Conservation (phyloP, 2,329 filamentous ascomycete genomes). For the Ilyonectria sp. region DNA sequence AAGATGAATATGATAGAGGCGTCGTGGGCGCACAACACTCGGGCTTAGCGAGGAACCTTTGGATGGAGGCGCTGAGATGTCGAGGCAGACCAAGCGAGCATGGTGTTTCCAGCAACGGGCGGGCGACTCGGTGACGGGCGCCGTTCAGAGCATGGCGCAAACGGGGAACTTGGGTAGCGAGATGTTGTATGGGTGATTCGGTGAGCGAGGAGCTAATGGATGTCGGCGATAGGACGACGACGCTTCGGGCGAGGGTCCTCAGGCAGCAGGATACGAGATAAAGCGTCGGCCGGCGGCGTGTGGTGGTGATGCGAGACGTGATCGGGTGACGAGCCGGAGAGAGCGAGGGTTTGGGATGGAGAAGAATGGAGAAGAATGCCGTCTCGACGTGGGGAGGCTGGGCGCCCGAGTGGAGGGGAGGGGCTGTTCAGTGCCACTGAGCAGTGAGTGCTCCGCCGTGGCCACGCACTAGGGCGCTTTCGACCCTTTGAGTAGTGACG, state of each 20-base stretch:
- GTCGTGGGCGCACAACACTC: constrained; percentile 31
- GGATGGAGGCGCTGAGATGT: constrained; percentile 21
- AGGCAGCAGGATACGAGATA: neutral
- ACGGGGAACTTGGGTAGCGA: constrained; percentile 6
- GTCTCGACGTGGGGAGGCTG: constrained; percentile 35
- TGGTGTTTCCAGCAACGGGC: constrained; percentile 30
- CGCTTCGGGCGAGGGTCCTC: neutral
- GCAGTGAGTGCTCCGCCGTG: constrained; percentile 13
- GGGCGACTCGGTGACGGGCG: constrained; percentile 22
- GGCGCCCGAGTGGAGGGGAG: constrained; percentile 28
- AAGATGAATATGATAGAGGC: neutral
- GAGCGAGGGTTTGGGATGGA: constrained; percentile 24
- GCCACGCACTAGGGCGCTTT: constrained; percentile 8
- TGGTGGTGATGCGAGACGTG: constrained; percentile 2
- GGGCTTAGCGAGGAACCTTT: constrained; percentile 29
- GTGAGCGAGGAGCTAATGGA: neutral
- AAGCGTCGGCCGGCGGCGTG: constrained; percentile 7
- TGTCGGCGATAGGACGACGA: neutral
- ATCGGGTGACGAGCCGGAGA: constrained; percentile 4
- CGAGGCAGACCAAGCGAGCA: constrained; percentile 35
- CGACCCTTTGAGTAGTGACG: constrained; percentile 21
- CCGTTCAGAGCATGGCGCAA: constrained; percentile 32
- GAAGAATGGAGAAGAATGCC: constrained; percentile 24
- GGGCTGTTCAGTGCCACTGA: constrained; percentile 19
- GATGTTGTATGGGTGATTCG: constrained; percentile 1